Evolutionary conservation across 129 eudicot species (phyloP).

Genomic region (Tagetes erecta): DNA sequence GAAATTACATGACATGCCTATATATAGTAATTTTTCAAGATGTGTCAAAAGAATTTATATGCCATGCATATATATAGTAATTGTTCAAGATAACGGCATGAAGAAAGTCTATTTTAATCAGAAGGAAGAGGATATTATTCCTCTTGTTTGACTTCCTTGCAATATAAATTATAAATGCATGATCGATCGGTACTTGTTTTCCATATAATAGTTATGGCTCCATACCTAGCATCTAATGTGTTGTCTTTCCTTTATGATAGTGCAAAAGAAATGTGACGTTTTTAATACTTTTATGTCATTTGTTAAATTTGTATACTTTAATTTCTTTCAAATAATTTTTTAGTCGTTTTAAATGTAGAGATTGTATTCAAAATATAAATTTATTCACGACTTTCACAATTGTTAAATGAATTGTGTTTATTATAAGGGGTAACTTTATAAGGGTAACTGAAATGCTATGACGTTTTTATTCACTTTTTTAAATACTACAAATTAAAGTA

Average conservation of each 20-base stretch:
- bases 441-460: too few relatives aligned
- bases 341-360: too few relatives aligned
- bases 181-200: not conserved
- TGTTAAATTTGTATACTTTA: too few relatives aligned
- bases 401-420: too few relatives aligned
- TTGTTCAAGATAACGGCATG: not conserved
- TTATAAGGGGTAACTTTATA: too few relatives aligned
- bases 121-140: not conserved
- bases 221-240: constrained; percentile 12
- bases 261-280: not conserved
- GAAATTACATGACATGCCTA: not conserved
- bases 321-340: too few relatives aligned
- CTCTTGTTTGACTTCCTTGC: not conserved
- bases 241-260: not conserved
- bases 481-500: too few relatives aligned
- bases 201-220: constrained; percentile 1
- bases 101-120: not conserved
- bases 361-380: too few relatives aligned
- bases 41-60: too few relatives aligned
- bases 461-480: too few relatives aligned
- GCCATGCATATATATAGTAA: not conserved
- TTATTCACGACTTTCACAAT: too few relatives aligned
- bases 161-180: not conserved
- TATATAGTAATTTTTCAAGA: too few relatives aligned
- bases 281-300: not conserved